A percentile compares a stretch with the other conserved stretches of the same genome.
Conservation (phyloP, 345 rosid species). For the Euphorbia peplus region DNA sequence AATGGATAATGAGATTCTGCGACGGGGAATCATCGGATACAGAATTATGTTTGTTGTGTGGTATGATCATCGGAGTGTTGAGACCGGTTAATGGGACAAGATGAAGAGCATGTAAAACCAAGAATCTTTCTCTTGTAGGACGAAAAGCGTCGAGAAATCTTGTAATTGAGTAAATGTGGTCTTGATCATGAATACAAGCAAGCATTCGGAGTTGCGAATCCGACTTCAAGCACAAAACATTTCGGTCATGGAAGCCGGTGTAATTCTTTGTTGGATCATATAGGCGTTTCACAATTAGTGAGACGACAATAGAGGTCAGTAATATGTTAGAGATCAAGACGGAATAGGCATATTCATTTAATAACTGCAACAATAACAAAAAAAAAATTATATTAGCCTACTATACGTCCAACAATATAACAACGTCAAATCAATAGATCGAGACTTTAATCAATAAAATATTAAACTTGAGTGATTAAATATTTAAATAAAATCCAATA, state of each 20-base stretch:
- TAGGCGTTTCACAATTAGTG: conserved; percentile 34
- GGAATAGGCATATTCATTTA: background rate
- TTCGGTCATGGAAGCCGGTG: conserved; percentile 24
- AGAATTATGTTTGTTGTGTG: conserved; percentile 11
- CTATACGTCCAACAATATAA: too few relatives aligned
- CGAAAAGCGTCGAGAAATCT: conserved; percentile 32
- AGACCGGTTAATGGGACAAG: conserved; percentile 37
- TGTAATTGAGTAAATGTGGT: conserved; percentile 24
- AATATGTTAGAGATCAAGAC: background rate
- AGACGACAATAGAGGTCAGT: conserved; percentile 13
- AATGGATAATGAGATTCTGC: conserved; percentile 24
- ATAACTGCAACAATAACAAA: background rate
- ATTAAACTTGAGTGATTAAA: too few relatives aligned
- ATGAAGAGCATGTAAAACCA: conserved; percentile 27
- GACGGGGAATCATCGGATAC: background rate
- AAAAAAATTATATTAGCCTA: background rate
- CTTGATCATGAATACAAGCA: conserved; percentile 31
- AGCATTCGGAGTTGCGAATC: conserved; percentile 30
- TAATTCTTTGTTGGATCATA: conserved; percentile 38
- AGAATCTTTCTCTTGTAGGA: conserved; percentile 17
- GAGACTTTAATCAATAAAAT: too few relatives aligned
- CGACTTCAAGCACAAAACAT: conserved; percentile 25
- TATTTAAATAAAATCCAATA: too few relatives aligned
- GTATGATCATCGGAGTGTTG: conserved; percentile 26
- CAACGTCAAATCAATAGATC: too few relatives aligned